Evolutionary conservation across 495 filamentous ascomycete species (phyloP).

Genomic region (Platismatia glauca): DNA sequence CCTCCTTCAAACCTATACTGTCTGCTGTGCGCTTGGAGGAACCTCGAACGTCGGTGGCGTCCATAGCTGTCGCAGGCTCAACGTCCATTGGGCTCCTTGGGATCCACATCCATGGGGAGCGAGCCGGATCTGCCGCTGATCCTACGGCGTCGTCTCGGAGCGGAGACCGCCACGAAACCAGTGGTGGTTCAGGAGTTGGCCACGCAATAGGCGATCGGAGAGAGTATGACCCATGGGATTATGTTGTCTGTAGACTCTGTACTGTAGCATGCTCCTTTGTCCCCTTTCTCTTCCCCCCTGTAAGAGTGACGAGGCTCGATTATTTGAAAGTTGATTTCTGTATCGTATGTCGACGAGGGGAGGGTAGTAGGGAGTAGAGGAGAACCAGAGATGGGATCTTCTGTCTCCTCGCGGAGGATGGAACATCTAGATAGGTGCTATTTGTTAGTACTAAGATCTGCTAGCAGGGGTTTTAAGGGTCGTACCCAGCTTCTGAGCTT

Average conservation of each 20-base stretch:
- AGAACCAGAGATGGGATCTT: too few species aligned
- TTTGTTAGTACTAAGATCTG: not conserved
- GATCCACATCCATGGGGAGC: not conserved
- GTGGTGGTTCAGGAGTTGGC: not conserved
- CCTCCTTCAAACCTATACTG: too few species aligned
- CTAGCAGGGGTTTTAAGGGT: not conserved
- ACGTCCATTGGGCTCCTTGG: not conserved
- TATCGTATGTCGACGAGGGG: not conserved
- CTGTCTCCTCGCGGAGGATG: too few species aligned
- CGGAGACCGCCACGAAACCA: not conserved
- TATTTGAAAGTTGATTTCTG: not conserved
- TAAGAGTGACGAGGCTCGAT: not conserved
- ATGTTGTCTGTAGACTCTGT: too few species aligned
- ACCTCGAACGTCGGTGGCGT: too few species aligned
- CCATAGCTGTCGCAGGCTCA: not conserved
- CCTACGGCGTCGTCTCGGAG: not conserved
- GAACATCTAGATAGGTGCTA: too few species aligned
- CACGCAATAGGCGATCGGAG: not conserved
- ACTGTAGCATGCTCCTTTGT: not conserved
- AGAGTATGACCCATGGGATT: not conserved
- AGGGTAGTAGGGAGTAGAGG: too few species aligned
- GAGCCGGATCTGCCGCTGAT: not conserved
- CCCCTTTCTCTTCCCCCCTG: not conserved
- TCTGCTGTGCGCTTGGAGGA: too few species aligned
- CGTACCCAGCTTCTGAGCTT: conserved; percentile 5